These are phyloP conservation scores for Hymenoscyphus fraxineus DNA, from an alignment of 2,329 filamentous ascomycete genomes.

Conservation along the genomic window DNA sequence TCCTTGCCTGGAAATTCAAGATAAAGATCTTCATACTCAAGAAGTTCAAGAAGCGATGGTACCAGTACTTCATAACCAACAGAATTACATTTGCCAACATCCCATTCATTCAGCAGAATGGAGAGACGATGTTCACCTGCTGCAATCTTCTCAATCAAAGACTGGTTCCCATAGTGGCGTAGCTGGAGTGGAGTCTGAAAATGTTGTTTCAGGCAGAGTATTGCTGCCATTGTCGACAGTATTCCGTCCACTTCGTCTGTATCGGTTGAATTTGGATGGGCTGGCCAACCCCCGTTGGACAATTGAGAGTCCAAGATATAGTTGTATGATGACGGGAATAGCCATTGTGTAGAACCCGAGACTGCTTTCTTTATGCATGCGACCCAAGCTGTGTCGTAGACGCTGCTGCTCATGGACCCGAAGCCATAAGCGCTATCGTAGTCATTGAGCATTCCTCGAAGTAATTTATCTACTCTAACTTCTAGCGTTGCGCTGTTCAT, in stretches of 20 bases:
- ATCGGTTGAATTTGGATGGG: neutral
- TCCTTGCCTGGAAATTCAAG: neutral
- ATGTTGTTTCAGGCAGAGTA: neutral
- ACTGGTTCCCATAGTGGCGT: neutral
- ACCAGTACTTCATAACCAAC: constrained; percentile 6
- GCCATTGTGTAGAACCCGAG: neutral
- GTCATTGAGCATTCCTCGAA: neutral
- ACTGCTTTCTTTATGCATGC: neutral
- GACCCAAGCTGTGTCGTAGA: neutral
- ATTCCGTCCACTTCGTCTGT: neutral
- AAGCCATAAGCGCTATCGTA: neutral
- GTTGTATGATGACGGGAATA: neutral
- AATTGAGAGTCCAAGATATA: neutral
- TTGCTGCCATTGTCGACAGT: neutral
- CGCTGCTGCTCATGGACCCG: neutral
- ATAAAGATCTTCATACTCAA: neutral
- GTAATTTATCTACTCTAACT: neutral
- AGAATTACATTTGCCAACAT: neutral
- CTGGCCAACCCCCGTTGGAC: neutral
- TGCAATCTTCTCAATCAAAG: neutral
- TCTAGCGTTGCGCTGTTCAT: neutral
- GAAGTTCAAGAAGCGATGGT: constrained; percentile 1
- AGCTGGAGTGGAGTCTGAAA: neutral
- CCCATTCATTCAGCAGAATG: neutral
- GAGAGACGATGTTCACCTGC: neutral